phyloP scores from a whole-genome alignment of 2,329 filamentous ascomycete species.

The Metarhizium humberi region DNA sequence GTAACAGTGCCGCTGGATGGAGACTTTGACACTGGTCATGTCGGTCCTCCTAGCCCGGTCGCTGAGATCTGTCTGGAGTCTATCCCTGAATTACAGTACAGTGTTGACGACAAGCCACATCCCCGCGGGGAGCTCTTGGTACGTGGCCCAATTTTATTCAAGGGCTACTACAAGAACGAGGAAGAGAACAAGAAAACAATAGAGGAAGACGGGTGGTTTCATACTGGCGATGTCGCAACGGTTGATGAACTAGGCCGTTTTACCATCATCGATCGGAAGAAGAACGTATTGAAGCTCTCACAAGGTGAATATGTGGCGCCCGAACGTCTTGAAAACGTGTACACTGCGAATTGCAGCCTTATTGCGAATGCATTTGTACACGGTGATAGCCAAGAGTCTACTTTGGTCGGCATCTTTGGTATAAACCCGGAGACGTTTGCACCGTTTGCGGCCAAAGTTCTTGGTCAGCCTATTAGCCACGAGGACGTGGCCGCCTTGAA shows the following conservation, averaged over 20 bases:
- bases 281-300: constrained; percentile 95
- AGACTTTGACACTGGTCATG: constrained; percentile 72
- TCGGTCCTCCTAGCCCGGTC: constrained; percentile 60
- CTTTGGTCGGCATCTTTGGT: constrained; percentile 78
- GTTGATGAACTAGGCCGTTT: constrained; percentile 81
- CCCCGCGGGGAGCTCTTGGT: constrained; percentile 85
- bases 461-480: constrained; percentile 55
- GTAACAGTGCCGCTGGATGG: constrained; percentile 57
- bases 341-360: constrained; percentile 70
- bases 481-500: constrained; percentile 60
- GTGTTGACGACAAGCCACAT: constrained; percentile 74
- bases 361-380: constrained; percentile 80
- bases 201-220: constrained; percentile 90
- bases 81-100: constrained; percentile 89
- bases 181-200: constrained; percentile 78
- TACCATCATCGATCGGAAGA: constrained; percentile 89
- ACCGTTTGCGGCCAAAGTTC: constrained; percentile 65
- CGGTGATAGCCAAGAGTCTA: constrained; percentile 74
- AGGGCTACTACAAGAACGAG: constrained; percentile 81
- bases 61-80: constrained; percentile 74
- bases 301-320: constrained; percentile 98
- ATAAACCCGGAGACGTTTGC: constrained; percentile 79
- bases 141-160: constrained; percentile 71
- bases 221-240: constrained; percentile 82
- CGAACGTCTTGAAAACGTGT: constrained; percentile 93